Evolutionary conservation across 768 basidiomycete species (phyloP), one percentile per base, ranked within the genome.

Genomic region (Austroboletus eburneus): DNA sequence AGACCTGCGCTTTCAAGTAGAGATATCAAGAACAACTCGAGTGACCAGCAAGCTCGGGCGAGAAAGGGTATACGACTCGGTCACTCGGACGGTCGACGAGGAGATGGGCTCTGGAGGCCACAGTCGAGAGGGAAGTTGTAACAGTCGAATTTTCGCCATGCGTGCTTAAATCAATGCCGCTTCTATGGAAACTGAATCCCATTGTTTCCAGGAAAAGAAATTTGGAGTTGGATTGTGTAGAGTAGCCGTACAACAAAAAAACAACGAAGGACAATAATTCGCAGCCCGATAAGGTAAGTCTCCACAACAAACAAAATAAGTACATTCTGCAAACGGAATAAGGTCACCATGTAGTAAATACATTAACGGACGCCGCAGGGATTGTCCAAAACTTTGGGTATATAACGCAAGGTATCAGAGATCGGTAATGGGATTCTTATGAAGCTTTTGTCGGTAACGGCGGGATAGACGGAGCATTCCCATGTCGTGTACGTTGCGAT

Each of bases 401-500:
- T 58, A 67, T 59, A 17, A 22, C 49, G 43, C 49, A 51, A 52
- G 51, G 57, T 57, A 63, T 63, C 41, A 48, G 42, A 51, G 35
- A 51, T 52, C 46, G 18, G 37, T 39, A 3, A 36, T 32, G 39
- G 23, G 30, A 29, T 24, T 24, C n/a, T 32, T 48, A 63, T 22
- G 55, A 39, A 22, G 49, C 49, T 17, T 48, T 49, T 5, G 63
- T 45, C 8, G 70, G 66, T 20, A 70, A 50, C 3, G 61, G 48
- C 5, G 64, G 68, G 17, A 72, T 25, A 21, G 58, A 48, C 32
- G 63, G 63, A 24, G 40, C 45, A 9, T 59, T 54, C 29, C 41
- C 61, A n/a, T 67, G 65, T 4, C 70, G 67, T 9, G 76, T 73
- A 43, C 85, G 75, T 57, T 79, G 80, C 30, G 76, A 63, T 62